Percentiles rank a stretch among this genome's conserved stretches.
These are phyloP conservation scores for Jamesozyma spencerorum DNA, from an alignment of 805 yeast species.

Conservation along the genomic window DNA sequence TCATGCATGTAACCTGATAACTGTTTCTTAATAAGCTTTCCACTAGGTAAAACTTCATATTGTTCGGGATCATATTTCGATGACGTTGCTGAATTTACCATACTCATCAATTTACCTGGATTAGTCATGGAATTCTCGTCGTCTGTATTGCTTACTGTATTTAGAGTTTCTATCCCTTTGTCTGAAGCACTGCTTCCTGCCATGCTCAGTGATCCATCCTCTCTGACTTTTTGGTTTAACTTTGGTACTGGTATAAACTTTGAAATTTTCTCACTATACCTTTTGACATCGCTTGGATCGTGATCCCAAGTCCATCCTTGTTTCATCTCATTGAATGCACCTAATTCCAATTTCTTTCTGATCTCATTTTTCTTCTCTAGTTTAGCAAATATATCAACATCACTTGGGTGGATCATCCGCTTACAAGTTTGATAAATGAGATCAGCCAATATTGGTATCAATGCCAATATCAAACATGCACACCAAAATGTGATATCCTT, in stretches of 20 bases:
- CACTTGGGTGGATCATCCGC: constrained; percentile 51
- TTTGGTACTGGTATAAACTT: constrained; percentile 4
- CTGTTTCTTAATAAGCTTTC: constrained; percentile 46
- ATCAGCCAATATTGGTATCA: constrained; percentile 60
- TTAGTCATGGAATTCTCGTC: neutral
- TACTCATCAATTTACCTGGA: neutral
- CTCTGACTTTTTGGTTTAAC: neutral
- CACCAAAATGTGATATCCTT: constrained; percentile 84
- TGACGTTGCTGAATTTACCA: neutral
- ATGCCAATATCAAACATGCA: constrained; percentile 44
- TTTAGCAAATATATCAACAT: constrained; percentile 69
- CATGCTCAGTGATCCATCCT: neutral
- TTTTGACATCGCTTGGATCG: constrained; percentile 34
- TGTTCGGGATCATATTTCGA: constrained; percentile 21
- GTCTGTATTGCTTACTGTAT: neutral
- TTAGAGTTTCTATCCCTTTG: neutral
- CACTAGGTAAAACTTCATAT: constrained; percentile 65
- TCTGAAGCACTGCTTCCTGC: neutral
- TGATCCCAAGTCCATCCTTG: constrained; percentile 70
- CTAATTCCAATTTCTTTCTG: constrained; percentile 61
- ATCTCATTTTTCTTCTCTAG: constrained; percentile 63
- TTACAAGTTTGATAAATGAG: constrained; percentile 49
- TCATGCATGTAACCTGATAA: neutral
- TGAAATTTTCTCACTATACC: constrained; percentile 20
- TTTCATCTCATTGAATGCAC: constrained; percentile 59